Evolutionary conservation across 192 early-diverging fungal genomes (phyloP), one percentile per base, ranked within the genome.

Genomic region (Diversispora epigaea): DNA sequence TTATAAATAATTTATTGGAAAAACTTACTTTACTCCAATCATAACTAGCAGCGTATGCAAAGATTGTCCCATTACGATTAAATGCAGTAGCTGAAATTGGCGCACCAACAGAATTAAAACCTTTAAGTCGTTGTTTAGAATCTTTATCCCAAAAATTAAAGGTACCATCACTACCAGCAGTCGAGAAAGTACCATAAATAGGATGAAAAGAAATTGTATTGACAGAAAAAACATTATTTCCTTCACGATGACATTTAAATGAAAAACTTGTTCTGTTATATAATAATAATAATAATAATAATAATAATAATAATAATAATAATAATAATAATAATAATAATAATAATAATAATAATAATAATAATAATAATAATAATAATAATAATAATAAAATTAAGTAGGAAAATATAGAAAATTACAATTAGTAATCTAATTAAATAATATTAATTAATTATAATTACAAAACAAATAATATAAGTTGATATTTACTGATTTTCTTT

Each of bases 111-210:
- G 89, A 88, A 44, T 81, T 61, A 78, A 93, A 91, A 17, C 79
- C 73, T 84, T 96, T 96, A 69, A 97, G 86, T 68, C 91, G 89
- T 70, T 91, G 91, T 77, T 91, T 91, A 19, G 93, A 90, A 77
- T 94, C 93, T 81, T 96, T 97, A 83, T 98, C 97, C 97, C 97
- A 98, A 78, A 97, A 96, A 55, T 88, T 82, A 61, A 95, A 89
- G 39, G 87, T 85, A 32, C 96, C 96, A 80, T 98, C 96, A 19
- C 91, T 84, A 40, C 94, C 94, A 4, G 89, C 88, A 14, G 95
- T 96, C 19, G 91, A 87, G 78, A 97, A 96, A 12, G 97, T 97
- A 44, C 94, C 94, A 80, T 93, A 91, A 3, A 82, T 44, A 3
- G 94, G 94, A 78, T 96, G 92, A 80, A 96, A 92, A 66, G 89